A percentile compares a stretch with the other conserved stretches of the same genome.
These are phyloP conservation scores for Lophium mytilinum DNA, from an alignment of 495 filamentous ascomycete genomes.

Conservation along the genomic window DNA sequence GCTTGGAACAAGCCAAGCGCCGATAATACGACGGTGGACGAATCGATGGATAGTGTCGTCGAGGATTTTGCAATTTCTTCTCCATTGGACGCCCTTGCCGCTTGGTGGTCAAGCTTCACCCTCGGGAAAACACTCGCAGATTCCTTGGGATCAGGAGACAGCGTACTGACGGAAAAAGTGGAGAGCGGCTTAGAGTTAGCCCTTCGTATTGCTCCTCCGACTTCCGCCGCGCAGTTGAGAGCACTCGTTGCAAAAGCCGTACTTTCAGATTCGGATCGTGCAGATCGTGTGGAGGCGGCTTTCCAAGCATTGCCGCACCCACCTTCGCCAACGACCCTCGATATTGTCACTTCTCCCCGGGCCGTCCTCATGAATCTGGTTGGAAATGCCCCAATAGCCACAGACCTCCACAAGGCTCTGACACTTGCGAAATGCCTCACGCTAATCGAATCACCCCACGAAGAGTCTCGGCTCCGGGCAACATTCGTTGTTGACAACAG, in stretches of 20 bases:
- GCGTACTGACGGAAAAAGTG: slow-evolving; percentile 36
- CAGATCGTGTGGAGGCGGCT: slow-evolving; percentile 47
- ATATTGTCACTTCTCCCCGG: background rate
- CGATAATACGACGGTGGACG: slow-evolving; percentile 53
- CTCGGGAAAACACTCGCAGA: slow-evolving; percentile 60
- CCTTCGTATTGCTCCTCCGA: slow-evolving; percentile 65
- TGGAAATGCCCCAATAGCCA: slow-evolving; percentile 35
- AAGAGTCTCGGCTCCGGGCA: slow-evolving; percentile 15
- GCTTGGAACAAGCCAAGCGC: slow-evolving; percentile 77
- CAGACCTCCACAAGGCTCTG: slow-evolving; percentile 63
- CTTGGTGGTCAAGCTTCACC: slow-evolving; percentile 79
- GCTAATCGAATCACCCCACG: slow-evolving; percentile 46
- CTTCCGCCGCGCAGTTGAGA: slow-evolving; percentile 65
- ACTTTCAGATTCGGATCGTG: slow-evolving; percentile 45
- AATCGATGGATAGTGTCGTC: slow-evolving; percentile 73
- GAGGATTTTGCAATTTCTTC: slow-evolving; percentile 81
- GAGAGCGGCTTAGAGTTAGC: slow-evolving; percentile 58
- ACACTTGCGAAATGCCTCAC: slow-evolving; percentile 74
- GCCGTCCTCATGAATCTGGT: slow-evolving; percentile 26
- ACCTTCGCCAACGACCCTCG: slow-evolving; percentile 30
- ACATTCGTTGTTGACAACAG: slow-evolving; percentile 23
- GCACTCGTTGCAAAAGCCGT: slow-evolving; percentile 67
- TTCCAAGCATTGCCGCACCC: slow-evolving; percentile 42
- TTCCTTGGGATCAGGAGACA: slow-evolving; percentile 40
- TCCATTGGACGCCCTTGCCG: slow-evolving; percentile 80